phyloP scores from a whole-genome alignment of 108 stramenopile genomes.

The Schizochytrium sp. region DNA sequence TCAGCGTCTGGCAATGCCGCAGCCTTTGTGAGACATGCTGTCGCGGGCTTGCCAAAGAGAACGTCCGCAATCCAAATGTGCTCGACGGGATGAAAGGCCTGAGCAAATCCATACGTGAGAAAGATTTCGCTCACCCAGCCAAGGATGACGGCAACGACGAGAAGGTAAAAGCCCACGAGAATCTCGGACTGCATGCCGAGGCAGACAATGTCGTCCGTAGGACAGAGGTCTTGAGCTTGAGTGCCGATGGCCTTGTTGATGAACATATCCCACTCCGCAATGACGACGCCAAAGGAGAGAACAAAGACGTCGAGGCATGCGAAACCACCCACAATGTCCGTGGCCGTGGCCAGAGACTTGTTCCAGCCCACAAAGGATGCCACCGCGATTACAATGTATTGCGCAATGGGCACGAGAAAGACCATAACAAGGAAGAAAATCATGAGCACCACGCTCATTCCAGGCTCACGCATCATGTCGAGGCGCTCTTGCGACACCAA shows the following conservation, averaged over 20 bases:
- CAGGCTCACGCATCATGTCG: background rate
- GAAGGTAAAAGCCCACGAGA: background rate
- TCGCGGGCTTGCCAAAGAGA: background rate
- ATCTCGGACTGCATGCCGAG: background rate
- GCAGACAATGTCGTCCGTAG: no score
- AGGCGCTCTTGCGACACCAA: background rate
- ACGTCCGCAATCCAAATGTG: background rate
- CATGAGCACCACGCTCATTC: background rate
- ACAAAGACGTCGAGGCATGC: slow-evolving; percentile 4
- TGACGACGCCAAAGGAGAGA: background rate
- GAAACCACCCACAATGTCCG: background rate
- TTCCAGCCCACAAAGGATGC: background rate
- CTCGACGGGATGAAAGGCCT: background rate
- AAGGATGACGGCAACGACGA: background rate
- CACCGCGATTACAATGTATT: background rate
- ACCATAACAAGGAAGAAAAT: background rate
- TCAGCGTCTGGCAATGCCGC: background rate
- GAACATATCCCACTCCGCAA: background rate
- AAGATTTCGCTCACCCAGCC: background rate
- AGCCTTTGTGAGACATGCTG: background rate
- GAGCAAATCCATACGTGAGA: background rate
- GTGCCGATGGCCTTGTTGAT: background rate
- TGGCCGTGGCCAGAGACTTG: background rate
- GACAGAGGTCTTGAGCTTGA: background rate
- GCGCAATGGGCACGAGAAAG: background rate